Percentiles rank a stretch among this genome's conserved stretches.
Conservation (phyloP, 2,329 filamentous ascomycete genomes). For the Westerdykella aurantiaca region DNA sequence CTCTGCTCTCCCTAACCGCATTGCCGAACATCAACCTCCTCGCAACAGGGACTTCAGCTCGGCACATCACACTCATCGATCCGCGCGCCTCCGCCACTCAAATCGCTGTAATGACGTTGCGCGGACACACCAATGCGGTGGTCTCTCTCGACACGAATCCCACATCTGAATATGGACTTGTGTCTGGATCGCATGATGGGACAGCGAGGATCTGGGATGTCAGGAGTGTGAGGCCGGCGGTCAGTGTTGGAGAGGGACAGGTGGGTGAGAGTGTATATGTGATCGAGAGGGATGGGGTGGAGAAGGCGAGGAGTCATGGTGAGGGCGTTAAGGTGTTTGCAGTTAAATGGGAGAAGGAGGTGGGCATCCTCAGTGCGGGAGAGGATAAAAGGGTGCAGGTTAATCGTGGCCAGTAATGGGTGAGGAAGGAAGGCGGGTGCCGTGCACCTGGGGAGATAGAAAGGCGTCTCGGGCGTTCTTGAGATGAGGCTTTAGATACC, state of each 20-base stretch:
- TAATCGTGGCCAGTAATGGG: constrained; percentile 46
- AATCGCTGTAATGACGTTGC: constrained; percentile 81
- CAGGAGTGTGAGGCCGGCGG: constrained; percentile 58
- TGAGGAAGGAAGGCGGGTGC: constrained; percentile 5
- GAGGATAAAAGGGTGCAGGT: constrained; percentile 95
- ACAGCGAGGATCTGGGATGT: constrained; percentile 94
- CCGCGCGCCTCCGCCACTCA: constrained; percentile 71
- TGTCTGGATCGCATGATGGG: constrained; percentile 85
- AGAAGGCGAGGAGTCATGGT: constrained; percentile 56
- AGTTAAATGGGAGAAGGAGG: constrained; percentile 75
- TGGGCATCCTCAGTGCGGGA: constrained; percentile 85
- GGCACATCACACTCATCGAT: constrained; percentile 90
- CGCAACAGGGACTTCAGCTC: constrained; percentile 72
- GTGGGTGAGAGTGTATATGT: constrained; percentile 69
- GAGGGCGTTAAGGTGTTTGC: constrained; percentile 87
- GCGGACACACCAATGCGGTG: constrained; percentile 75
- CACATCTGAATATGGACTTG: constrained; percentile 72
- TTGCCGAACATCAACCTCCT: constrained; percentile 60
- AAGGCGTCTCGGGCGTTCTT: background rate
- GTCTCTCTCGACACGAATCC: constrained; percentile 55
- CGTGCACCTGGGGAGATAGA: constrained; percentile 2
- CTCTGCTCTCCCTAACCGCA: constrained; percentile 72
- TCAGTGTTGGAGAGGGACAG: constrained; percentile 45
- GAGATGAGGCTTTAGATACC: constrained; percentile 1
- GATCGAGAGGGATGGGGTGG: constrained; percentile 68